phyloP scores from a whole-genome alignment of 2,329 filamentous ascomycete genomes.

The Botryosphaeria dothidea region DNA sequence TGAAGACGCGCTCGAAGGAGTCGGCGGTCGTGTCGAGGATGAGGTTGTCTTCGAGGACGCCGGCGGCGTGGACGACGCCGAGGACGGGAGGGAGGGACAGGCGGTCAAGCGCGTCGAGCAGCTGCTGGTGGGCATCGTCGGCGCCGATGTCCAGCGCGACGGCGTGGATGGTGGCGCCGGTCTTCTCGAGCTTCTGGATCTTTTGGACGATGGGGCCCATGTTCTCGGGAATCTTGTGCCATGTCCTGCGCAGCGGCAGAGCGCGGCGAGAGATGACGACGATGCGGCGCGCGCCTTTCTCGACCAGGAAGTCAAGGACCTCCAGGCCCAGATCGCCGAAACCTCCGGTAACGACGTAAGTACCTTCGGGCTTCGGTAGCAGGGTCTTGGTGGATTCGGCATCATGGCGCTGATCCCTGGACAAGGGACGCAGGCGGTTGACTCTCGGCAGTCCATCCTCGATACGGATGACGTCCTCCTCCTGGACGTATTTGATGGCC shows the following conservation, averaged over 20 bases:
- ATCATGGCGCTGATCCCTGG: slow-evolving; percentile 23
- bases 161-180: slow-evolving; percentile 32
- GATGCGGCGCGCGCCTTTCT: slow-evolving; percentile 45
- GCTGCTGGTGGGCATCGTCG: slow-evolving; percentile 24
- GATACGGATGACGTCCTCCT: slow-evolving; percentile 41
- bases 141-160: slow-evolving; percentile 40
- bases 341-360: slow-evolving; percentile 47
- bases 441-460: slow-evolving; percentile 39
- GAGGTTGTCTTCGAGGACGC: slow-evolving; percentile 40
- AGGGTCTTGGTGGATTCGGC: slow-evolving; percentile 17
- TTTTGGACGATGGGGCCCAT: slow-evolving; percentile 21
- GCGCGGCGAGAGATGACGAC: slow-evolving; percentile 42
- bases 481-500: slow-evolving; percentile 41
- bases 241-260: slow-evolving; percentile 37
- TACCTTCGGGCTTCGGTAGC: slow-evolving; percentile 36
- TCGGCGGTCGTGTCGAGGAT: slow-evolving; percentile 33
- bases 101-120: slow-evolving; percentile 30
- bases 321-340: slow-evolving; percentile 44
- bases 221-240: slow-evolving; percentile 25
- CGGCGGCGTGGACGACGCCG: slow-evolving; percentile 46
- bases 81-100: slow-evolving; percentile 41
- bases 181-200: slow-evolving; percentile 25
- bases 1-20: slow-evolving; percentile 35
- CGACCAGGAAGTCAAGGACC: slow-evolving; percentile 38
- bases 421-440: slow-evolving; percentile 32